Evolutionary conservation across 495 filamentous ascomycete genomes (phyloP).

Genomic region (Poronia punctata): DNA sequence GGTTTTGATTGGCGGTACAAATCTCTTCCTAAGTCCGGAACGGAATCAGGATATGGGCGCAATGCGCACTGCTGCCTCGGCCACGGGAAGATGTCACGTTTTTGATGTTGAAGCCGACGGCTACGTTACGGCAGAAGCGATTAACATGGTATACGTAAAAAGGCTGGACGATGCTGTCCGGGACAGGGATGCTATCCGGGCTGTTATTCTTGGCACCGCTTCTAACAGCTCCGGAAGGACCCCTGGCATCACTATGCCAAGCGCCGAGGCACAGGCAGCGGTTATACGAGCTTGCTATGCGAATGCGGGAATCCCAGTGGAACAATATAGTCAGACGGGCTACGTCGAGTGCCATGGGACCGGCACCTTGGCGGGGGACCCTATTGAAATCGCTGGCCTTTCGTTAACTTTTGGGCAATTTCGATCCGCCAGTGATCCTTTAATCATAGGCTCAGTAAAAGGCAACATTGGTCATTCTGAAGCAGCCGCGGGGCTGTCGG

Average conservation of each 20-base stretch:
- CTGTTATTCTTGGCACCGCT: constrained; percentile 39
- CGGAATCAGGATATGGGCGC: constrained; percentile 2
- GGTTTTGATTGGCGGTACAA: constrained; percentile 6
- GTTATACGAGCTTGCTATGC: constrained; percentile 45
- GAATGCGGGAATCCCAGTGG: constrained; percentile 23
- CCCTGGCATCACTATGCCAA: constrained; percentile 50
- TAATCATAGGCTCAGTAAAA: constrained; percentile 44
- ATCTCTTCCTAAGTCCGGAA: constrained; percentile 4
- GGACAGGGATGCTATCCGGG: constrained; percentile 42
- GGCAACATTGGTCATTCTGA: constrained; percentile 46
- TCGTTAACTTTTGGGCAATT: constrained; percentile 2
- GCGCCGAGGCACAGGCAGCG: constrained; percentile 42
- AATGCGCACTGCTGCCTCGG: constrained; percentile 15
- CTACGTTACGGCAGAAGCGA: constrained; percentile 41
- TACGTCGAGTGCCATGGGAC: too few relatives aligned
- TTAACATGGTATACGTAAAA: constrained; percentile 41
- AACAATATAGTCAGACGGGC: constrained; percentile 16
- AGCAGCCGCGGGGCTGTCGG: constrained; percentile 36
- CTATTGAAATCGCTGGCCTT: constrained; percentile 11
- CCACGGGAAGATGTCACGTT: constrained; percentile 28
- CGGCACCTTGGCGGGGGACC: too few relatives aligned
- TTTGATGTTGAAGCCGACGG: constrained; percentile 39
- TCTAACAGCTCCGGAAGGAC: constrained; percentile 37
- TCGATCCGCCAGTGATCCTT: constrained; percentile 10
- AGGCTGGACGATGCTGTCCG: constrained; percentile 35